phyloP scores from a whole-genome alignment of 257 asterid species.

The Solanum medicagineum region DNA sequence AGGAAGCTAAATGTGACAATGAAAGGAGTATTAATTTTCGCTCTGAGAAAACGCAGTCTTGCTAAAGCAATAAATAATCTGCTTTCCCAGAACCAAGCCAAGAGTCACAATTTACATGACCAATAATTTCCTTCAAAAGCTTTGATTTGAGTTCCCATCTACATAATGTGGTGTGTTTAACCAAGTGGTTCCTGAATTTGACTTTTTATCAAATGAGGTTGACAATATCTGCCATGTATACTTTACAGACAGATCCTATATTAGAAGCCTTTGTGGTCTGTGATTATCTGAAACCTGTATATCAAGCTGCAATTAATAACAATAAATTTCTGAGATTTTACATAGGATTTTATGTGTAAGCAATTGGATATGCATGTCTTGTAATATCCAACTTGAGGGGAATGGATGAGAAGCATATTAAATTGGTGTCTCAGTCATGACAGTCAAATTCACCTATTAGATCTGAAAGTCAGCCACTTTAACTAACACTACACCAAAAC shows the following conservation, averaged over 20 bases:
- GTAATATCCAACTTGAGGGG: background rate
- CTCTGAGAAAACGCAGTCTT: background rate
- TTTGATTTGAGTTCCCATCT: background rate
- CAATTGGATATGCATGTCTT: background rate
- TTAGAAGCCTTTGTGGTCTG: background rate
- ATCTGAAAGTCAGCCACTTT: background rate
- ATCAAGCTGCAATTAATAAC: background rate
- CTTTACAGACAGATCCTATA: background rate
- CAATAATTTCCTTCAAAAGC: background rate
- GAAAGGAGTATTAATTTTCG: background rate
- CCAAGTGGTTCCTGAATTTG: background rate
- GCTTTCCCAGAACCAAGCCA: background rate
- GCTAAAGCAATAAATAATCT: background rate
- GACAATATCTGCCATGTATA: background rate
- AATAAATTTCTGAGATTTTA: background rate
- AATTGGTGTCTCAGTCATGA: background rate
- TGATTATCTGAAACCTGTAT: background rate
- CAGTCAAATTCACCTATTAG: background rate
- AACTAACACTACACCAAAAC: background rate
- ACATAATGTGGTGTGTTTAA: background rate
- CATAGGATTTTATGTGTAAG: background rate
- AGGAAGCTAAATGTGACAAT: background rate
- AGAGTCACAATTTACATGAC: background rate
- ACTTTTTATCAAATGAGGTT: background rate
- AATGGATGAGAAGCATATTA: background rate